Evolutionary conservation across 1,284 basidiomycete genomes (phyloP).

Genomic region (Fomes fomentarius): DNA sequence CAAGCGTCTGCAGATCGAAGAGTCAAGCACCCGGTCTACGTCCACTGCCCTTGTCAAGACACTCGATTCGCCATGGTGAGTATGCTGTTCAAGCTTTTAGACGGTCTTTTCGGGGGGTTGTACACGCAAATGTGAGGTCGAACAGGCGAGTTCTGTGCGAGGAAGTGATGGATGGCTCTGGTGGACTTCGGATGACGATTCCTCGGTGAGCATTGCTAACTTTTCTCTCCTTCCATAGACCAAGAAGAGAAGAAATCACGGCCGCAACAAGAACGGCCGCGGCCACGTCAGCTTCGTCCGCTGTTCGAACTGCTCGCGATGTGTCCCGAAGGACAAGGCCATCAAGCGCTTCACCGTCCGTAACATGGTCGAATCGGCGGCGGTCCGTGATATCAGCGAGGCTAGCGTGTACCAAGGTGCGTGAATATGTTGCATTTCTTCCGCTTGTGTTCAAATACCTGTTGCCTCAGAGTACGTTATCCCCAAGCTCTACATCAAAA

Average conservation of each 20-base stretch:
- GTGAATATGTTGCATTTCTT: slow-evolving; percentile 32
- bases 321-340: slow-evolving; percentile 97
- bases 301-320: slow-evolving; percentile 98
- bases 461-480: slow-evolving; percentile 84
- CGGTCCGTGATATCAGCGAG: slow-evolving; percentile 96
- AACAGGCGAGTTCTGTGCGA: slow-evolving; percentile 12
- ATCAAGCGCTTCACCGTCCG: slow-evolving; percentile 99
- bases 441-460: not conserved
- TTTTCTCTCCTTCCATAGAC: slow-evolving; percentile 62
- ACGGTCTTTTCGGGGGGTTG: slow-evolving; percentile 9
- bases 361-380: slow-evolving; percentile 99
- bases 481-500: slow-evolving; percentile 99
- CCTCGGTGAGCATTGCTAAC: slow-evolving; percentile 13
- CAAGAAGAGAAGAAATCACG: slow-evolving; percentile 99
- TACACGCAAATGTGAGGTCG: slow-evolving; percentile 12
- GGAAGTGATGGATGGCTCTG: slow-evolving; percentile 35
- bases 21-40: slow-evolving; percentile 21
- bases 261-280: slow-evolving; percentile 98
- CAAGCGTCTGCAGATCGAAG: slow-evolving; percentile 12
- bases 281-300: slow-evolving; percentile 94
- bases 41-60: slow-evolving; percentile 34
- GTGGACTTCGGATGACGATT: slow-evolving; percentile 28
- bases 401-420: slow-evolving; percentile 92
- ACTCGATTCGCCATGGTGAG: slow-evolving; percentile 42
- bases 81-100: slow-evolving; percentile 16